Base-by-base conservation (phyloP, 2,329 filamentous ascomycete genomes). In the Acarospora socialis region DNA sequence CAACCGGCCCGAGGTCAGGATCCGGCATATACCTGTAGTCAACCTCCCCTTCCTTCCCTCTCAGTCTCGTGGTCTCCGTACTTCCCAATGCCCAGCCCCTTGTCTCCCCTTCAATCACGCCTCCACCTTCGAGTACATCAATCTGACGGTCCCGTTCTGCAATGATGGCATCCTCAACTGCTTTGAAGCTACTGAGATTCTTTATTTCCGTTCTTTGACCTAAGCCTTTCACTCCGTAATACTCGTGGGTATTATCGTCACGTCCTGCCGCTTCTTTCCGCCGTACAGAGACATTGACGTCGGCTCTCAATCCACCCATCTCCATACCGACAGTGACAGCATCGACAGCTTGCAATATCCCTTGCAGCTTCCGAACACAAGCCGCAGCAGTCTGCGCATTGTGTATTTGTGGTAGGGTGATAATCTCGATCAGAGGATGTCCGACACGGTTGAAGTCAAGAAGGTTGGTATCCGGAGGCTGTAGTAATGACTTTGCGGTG, bases 1-100 rank as follows among this genome's bases (percentile, higher is more conserved):
- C 51, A 2, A 98, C 63, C 2, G 90, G 83, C 0, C 72, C 68
- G 9, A 98, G 65, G 50, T 98, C 90, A 4, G 90, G 82, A 52
- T 98, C 90, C 0, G 90, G 87, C 87, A 98, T 95, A 51, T 98
- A 98, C 24, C 90, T 70, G 55, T 98, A 98, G 54, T 98, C 90
- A 4, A 95, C 84, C 50, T 93, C 87, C 28, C 90, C 90, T 54
- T 95, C 90, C 54, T 98, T 98, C 16, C 83, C 83, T 46, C 90
- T 71, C 25, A 98, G 60, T 23, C 78, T 70, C 36, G 73, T 74
- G 3, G 90, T 95, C 51, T 84, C 77, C 3, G 73, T 83, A 40
- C 74, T 77, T 2, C 84, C 84, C 15, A 93, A 68, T 1, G 82
- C 80, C 84, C 86, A 98, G 4, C 90, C 87, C 35, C 90, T 70